A percentile compares a stretch with the other conserved stretches of the same genome.
Evolutionary conservation across 2,329 filamentous ascomycete species (phyloP).

Genomic region (Aspergillus latus): DNA sequence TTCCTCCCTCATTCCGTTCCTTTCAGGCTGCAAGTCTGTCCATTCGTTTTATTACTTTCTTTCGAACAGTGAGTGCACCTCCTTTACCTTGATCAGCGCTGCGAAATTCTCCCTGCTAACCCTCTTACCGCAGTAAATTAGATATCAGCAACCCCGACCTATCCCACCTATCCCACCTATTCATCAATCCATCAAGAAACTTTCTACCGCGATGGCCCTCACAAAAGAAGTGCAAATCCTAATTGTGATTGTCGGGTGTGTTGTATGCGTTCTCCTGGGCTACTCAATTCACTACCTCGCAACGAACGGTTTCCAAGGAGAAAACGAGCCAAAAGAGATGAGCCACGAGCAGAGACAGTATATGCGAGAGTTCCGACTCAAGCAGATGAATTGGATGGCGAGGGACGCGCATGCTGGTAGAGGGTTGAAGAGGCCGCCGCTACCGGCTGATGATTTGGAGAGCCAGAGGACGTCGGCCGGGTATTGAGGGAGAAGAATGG

Average conservation of each 20-base stretch:
- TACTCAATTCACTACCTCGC: constrained; percentile 27
- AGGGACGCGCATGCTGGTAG: constrained; percentile 2
- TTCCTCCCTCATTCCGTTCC: no score
- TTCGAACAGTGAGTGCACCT: no score
- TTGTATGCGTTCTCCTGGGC: constrained; percentile 29
- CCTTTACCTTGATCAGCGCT: no score
- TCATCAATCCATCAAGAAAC: not conserved
- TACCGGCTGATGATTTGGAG: not conserved
- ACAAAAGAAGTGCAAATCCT: constrained; percentile 20
- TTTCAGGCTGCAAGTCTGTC: no score
- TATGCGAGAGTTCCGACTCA: constrained; percentile 29
- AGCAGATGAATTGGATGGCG: constrained; percentile 26
- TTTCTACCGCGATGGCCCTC: not conserved
- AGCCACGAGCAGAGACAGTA: constrained; percentile 29
- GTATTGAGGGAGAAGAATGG: no score
- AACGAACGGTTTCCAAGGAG: constrained; percentile 20
- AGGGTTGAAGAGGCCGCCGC: not conserved
- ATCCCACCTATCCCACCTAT: no score
- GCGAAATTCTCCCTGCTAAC: no score
- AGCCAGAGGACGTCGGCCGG: not conserved
- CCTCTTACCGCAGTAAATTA: no score
- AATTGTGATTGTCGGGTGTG: constrained; percentile 21
- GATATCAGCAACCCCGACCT: no score
- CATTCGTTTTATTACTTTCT: no score
- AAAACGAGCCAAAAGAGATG: constrained; percentile 14